phyloP scores from a whole-genome alignment of 352 stramenopile species.

The Phytophthora cactorum region DNA sequence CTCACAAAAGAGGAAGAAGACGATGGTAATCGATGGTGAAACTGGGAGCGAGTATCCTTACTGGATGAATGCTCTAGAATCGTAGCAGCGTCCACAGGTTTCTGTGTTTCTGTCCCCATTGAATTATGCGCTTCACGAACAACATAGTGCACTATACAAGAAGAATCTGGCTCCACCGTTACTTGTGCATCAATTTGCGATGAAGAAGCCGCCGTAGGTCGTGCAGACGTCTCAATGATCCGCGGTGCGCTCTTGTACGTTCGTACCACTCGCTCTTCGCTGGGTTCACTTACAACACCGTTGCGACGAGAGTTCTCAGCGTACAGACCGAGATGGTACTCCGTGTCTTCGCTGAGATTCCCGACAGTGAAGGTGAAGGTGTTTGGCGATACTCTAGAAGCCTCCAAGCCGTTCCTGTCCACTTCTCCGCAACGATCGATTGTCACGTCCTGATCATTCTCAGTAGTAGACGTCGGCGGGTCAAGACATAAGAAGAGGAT shows the following conservation, averaged over 20 bases:
- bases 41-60: slow-evolving; percentile 9
- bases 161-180: slow-evolving; percentile 25
- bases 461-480: neutral
- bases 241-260: slow-evolving; percentile 55
- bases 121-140: slow-evolving; percentile 23
- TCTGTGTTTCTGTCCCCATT: slow-evolving; percentile 8
- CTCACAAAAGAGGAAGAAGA: slow-evolving; percentile 23
- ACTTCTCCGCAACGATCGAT: slow-evolving; percentile 42
- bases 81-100: slow-evolving; percentile 16
- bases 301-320: slow-evolving; percentile 65
- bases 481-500: slow-evolving; percentile 55
- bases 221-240: slow-evolving; percentile 23
- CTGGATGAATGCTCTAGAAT: slow-evolving; percentile 29
- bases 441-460: neutral
- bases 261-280: slow-evolving; percentile 21
- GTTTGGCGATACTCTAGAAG: slow-evolving; percentile 18
- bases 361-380: slow-evolving; percentile 47
- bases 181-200: slow-evolving; percentile 39
- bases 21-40: slow-evolving; percentile 30
- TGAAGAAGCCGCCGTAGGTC: slow-evolving; percentile 40
- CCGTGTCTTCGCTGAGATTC: slow-evolving; percentile 65
- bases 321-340: slow-evolving; percentile 53
- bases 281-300: slow-evolving; percentile 53
- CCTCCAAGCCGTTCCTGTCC: slow-evolving; percentile 31
- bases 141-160: slow-evolving; percentile 58